Evolutionary conservation across 345 rosid genomes (phyloP).

Genomic region (Corchorus olitorius): DNA sequence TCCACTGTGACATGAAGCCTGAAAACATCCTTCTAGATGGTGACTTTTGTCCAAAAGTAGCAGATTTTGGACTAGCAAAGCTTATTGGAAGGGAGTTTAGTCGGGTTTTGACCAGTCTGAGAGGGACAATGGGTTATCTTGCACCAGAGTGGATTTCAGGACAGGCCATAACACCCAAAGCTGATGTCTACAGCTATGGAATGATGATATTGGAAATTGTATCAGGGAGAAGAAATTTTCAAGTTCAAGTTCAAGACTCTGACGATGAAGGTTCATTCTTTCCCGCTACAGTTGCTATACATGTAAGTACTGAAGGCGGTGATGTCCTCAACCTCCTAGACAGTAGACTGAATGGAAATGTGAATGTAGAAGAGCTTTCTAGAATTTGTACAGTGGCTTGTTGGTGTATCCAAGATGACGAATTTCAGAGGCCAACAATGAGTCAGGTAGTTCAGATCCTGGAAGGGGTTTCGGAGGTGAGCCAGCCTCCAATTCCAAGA

Average conservation of each 20-base stretch:
- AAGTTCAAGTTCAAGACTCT: constrained; percentile 33
- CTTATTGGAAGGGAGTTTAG: neutral
- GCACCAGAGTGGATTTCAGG: constrained; percentile 56
- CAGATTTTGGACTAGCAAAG: neutral
- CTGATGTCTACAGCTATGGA: constrained; percentile 45
- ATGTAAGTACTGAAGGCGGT: constrained; percentile 42
- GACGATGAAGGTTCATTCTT: constrained; percentile 57
- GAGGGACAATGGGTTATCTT: neutral
- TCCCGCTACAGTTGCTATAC: constrained; percentile 61
- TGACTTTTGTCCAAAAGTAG: constrained; percentile 45
- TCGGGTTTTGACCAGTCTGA: constrained; percentile 30
- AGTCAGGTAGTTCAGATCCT: constrained; percentile 87
- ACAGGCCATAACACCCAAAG: constrained; percentile 76
- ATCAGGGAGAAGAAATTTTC: constrained; percentile 71
- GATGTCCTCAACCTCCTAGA: constrained; percentile 59
- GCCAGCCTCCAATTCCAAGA: constrained; percentile 60
- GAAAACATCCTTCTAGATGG: constrained; percentile 78
- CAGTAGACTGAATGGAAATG: constrained; percentile 42
- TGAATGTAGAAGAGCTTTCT: constrained; percentile 60
- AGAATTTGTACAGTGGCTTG: constrained; percentile 69
- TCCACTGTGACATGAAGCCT: constrained; percentile 88
- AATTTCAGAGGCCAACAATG: constrained; percentile 70
- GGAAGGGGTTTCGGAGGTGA: constrained; percentile 67
- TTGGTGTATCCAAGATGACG: constrained; percentile 94
- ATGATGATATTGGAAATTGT: constrained; percentile 46